Base-by-base conservation (phyloP, 768 basidiomycete species). In the Leccinum arenicola region DNA sequence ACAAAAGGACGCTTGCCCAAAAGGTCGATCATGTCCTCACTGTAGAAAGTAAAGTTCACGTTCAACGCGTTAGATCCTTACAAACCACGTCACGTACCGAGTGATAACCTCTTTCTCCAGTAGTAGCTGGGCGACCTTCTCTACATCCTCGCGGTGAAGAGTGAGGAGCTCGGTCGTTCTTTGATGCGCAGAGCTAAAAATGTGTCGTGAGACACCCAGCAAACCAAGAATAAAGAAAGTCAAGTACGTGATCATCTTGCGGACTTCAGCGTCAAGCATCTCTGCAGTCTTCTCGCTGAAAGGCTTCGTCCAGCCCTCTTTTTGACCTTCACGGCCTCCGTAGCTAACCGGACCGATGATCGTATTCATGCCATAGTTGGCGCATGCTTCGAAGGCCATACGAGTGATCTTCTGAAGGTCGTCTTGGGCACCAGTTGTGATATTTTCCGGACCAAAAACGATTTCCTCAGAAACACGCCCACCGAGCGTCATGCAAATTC, bases 391-490 rank as follows among this genome's bases (percentile, higher is more conserved):
- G 63, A 95, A 97, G 15, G 97, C 97, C 90, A 98, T 95, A 60
- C 89, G 85, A 4, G 97, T 98, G 61, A 99, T 96, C 78, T 98
- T 98, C 75, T 95, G 93, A 47, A 99, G 78, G 71, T 99, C 97
- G 68, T 99, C 97, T 76, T 98, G 95, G 3, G 97, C 97, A 61
- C 97, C 97, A 3, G 96, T 95, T 2, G 97, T 99, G 73, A 99
- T 95, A 66, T 93, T 92, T 68, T 88, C 89, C 6, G 70, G 60
- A 19, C 93, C 93, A 70, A 99, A 99, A 79, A 98, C 97, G 59
- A 99, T 95, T 74, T 99, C 97, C 75, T 99, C 97, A 0, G 95
- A 91, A 8, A 98, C 96, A 54, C 97, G 91, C 11, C 97, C 97
- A 58, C 97, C 97, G 23, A 99, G 83, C 0, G 97, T 98, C 93